These are phyloP conservation scores for Solanum clarkiae DNA, from an alignment of 257 asterid species.

Conservation along the genomic window DNA sequence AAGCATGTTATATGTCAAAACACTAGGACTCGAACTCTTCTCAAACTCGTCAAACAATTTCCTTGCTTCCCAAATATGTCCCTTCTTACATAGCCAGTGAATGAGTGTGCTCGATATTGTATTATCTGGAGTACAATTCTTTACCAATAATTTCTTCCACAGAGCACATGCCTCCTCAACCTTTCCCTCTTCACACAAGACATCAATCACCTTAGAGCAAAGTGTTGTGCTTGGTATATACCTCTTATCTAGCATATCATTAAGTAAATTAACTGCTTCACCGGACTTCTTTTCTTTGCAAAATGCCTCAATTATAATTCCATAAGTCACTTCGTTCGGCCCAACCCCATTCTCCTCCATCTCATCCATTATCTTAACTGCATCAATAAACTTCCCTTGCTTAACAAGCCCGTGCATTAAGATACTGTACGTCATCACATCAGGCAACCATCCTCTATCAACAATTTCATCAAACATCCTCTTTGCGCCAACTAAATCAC, in stretches of 20 bases:
- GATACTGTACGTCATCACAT: conserved; percentile 73
- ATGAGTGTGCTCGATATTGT: conserved; percentile 60
- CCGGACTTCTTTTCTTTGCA: conserved; percentile 68
- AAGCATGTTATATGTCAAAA: conserved; percentile 63
- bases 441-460: conserved; percentile 79
- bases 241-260: conserved; percentile 72
- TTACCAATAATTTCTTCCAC: conserved; percentile 62
- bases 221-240: conserved; percentile 55
- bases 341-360: conserved; percentile 74
- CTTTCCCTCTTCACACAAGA: conserved; percentile 60
- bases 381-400: conserved; percentile 53
- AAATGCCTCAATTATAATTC: conserved; percentile 75
- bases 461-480: conserved; percentile 52
- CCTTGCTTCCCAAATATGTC: conserved; percentile 60
- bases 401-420: conserved; percentile 84
- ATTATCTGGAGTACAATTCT: conserved; percentile 75
- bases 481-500: conserved; percentile 61
- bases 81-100: conserved; percentile 80
- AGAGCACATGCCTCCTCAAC: conserved; percentile 58
- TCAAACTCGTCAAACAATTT: conserved; percentile 75
- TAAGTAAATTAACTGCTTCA: conserved; percentile 60
- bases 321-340: conserved; percentile 79
- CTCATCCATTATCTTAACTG: conserved; percentile 85
- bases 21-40: conserved; percentile 62
- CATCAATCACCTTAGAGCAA: conserved; percentile 71